Conservation (phyloP, 225 moss, liverwort and hornwort species). For the Bryum argenteum region DNA sequence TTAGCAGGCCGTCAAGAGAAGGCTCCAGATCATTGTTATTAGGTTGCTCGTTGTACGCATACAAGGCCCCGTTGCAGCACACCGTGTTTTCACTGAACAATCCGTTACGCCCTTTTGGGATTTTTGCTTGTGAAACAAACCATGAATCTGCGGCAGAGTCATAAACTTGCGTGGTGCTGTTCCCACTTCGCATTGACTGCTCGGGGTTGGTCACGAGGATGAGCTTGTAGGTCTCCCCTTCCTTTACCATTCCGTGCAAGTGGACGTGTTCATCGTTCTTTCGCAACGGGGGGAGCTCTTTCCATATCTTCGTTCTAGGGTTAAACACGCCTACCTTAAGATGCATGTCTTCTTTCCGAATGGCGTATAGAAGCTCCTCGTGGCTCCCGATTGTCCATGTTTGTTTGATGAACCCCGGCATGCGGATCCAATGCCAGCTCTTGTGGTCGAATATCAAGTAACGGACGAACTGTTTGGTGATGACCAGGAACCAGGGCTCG, state of each 20-base stretch:
- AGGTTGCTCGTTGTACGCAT: conserved; percentile 51
- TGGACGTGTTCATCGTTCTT: conserved; percentile 43
- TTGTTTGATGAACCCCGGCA: conserved; percentile 40
- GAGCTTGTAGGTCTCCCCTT: conserved; percentile 34
- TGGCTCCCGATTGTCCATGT: conserved; percentile 47
- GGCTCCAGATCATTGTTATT: conserved; percentile 23
- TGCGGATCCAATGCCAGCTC: conserved; percentile 42
- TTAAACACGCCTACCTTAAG: conserved; percentile 45
- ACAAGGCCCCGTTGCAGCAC: conserved; percentile 49
- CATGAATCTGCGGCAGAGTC: conserved; percentile 40
- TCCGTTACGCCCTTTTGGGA: conserved; percentile 36
- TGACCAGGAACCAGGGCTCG: conserved; percentile 52
- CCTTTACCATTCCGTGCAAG: conserved; percentile 52
- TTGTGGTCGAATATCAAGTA: conserved; percentile 43
- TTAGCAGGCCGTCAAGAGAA: conserved; percentile 36
- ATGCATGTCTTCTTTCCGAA: conserved; percentile 28
- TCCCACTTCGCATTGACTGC: conserved; percentile 42
- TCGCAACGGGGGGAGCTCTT: conserved; percentile 34
- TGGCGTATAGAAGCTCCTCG: conserved; percentile 39
- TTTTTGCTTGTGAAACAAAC: conserved; percentile 34
- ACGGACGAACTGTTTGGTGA: conserved; percentile 50
- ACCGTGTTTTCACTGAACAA: conserved; percentile 48
- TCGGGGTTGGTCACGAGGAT: conserved; percentile 47
- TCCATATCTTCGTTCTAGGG: conserved; percentile 50
- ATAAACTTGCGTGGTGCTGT: conserved; percentile 52